These are phyloP conservation scores for Starmera quercuum DNA, from an alignment of 805 yeast genomes.

Conservation along the genomic window DNA sequence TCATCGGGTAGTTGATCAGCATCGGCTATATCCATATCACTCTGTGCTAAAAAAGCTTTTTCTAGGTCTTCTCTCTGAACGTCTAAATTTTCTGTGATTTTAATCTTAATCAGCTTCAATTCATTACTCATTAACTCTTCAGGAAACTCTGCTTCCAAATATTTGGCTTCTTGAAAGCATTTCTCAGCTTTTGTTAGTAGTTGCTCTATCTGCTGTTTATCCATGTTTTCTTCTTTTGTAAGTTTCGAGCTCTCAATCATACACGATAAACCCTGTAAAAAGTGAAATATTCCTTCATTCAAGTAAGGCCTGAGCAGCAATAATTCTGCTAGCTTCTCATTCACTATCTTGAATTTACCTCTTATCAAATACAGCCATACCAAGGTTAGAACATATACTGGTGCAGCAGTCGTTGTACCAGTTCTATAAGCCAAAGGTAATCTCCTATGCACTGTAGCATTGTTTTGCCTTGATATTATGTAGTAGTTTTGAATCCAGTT, in stretches of 20 bases:
- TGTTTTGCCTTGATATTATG: too few relatives aligned
- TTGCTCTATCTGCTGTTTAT: slow-evolving; percentile 7
- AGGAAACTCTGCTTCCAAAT: slow-evolving; percentile 9
- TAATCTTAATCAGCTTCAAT: slow-evolving; percentile 5
- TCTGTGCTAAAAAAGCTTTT: background rate
- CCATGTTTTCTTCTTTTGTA: slow-evolving; percentile 1
- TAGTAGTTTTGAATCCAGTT: too few relatives aligned
- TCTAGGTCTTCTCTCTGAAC: background rate
- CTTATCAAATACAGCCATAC: slow-evolving; percentile 15
- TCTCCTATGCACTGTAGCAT: slow-evolving; percentile 5
- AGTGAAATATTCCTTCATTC: slow-evolving; percentile 16
- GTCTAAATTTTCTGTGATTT: slow-evolving; percentile 4
- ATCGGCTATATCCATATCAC: background rate
- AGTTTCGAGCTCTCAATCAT: slow-evolving; percentile 11
- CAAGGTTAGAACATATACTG: slow-evolving; percentile 7
- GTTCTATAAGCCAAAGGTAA: slow-evolving; percentile 7
- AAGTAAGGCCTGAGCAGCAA: slow-evolving; percentile 11
- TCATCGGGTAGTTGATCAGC: background rate
- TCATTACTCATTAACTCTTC: slow-evolving; percentile 12
- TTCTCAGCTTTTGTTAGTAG: slow-evolving; percentile 8
- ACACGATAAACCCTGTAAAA: slow-evolving; percentile 16
- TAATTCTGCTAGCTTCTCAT: slow-evolving; percentile 13
- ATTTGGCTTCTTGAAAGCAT: slow-evolving; percentile 9
- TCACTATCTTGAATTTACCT: slow-evolving; percentile 8
- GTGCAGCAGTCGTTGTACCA: slow-evolving; percentile 8